Percentiles rank a stretch among this genome's conserved stretches.
Conservation (phyloP, 2,329 filamentous ascomycete species). For the Colletotrichum noveboracense region DNA sequence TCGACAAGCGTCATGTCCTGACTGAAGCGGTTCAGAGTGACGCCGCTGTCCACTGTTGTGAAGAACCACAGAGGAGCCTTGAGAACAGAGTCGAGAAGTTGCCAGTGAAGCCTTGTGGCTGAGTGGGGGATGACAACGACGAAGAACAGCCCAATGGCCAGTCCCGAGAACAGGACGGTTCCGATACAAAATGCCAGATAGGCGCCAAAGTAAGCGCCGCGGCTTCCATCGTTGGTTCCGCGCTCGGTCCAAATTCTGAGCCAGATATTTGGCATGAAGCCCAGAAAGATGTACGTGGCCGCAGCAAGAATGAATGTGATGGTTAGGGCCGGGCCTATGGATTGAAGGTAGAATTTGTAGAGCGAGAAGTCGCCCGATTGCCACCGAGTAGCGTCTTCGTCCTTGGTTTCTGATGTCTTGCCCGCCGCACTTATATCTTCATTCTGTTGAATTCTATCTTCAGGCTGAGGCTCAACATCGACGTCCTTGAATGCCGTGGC, state of each 20-base stretch:
- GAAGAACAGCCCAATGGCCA: not conserved
- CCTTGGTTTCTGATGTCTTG: not conserved
- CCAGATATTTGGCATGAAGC: conserved; percentile 9
- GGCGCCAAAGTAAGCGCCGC: not conserved
- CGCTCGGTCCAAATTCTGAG: conserved; percentile 13
- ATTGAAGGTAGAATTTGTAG: not conserved
- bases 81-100: not conserved
- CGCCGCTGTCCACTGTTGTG: conserved; percentile 24
- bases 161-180: not conserved
- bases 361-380: conserved; percentile 5
- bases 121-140: conserved; percentile 5
- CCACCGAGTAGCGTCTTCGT: not conserved
- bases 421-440: not conserved
- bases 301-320: conserved; percentile 16
- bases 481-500: not conserved
- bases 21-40: conserved; percentile 28
- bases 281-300: not conserved
- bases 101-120: not conserved
- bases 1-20: conserved; percentile 30
- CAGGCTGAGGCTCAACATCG: not conserved
- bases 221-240: not conserved
- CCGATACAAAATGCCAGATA: not conserved
- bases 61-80: conserved; percentile 25
- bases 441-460: not conserved
- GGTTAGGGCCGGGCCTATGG: not conserved